These are phyloP conservation scores for Mycena kentingensis DNA, from an alignment of 768 basidiomycete genomes.

Conservation along the genomic window DNA sequence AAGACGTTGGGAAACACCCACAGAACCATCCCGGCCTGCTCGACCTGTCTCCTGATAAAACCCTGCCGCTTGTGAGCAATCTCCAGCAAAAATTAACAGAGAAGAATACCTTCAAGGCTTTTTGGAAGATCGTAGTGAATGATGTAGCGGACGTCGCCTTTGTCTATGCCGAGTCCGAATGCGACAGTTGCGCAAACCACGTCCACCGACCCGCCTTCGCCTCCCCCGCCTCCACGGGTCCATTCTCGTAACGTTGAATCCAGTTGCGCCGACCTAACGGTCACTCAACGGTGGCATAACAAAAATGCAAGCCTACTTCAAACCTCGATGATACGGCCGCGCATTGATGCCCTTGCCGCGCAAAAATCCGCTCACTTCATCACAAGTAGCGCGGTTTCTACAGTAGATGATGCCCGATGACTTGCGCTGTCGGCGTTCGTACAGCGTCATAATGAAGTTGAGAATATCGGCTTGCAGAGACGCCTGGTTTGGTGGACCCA, in stretches of 20 bases:
- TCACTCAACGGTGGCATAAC: background rate
- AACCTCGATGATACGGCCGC: constrained; percentile 74
- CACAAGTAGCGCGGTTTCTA: constrained; percentile 64
- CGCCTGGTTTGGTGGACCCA: constrained; percentile 49
- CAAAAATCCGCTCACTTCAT: constrained; percentile 67
- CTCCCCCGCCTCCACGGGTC: constrained; percentile 53
- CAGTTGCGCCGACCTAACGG: constrained; percentile 47
- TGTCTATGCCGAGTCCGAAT: constrained; percentile 88
- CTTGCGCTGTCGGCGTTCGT: constrained; percentile 56
- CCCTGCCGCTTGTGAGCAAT: constrained; percentile 41
- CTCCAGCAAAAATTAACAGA: background rate
- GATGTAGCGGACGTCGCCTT: constrained; percentile 58
- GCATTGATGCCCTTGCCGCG: constrained; percentile 66
- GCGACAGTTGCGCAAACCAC: constrained; percentile 78
- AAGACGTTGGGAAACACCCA: constrained; percentile 29
- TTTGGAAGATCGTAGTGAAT: constrained; percentile 84
- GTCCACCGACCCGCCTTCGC: constrained; percentile 53
- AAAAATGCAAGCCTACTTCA: constrained; percentile 43
- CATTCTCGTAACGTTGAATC: constrained; percentile 64
- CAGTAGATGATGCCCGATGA: constrained; percentile 82
- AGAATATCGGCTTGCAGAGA: constrained; percentile 65
- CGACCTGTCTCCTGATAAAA: constrained; percentile 91
- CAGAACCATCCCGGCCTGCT: constrained; percentile 76
- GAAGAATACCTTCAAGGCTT: constrained; percentile 69
- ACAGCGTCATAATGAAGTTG: constrained; percentile 65